Base-by-base conservation (phyloP, 2,329 filamentous ascomycete genomes). In the Plectosphaerella sp. region DNA sequence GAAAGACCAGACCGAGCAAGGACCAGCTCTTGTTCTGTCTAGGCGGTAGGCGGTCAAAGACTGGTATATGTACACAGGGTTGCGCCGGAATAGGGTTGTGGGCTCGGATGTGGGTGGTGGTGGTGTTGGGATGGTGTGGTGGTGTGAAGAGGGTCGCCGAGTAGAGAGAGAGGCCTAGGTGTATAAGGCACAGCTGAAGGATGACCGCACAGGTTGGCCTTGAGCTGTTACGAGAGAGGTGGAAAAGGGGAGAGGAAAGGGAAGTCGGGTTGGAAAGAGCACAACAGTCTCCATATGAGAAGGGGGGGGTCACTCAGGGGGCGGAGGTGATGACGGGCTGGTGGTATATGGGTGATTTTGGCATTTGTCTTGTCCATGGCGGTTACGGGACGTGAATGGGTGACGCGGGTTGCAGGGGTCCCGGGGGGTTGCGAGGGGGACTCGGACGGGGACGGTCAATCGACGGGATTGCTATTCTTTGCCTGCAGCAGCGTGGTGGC, bases 71-170 rank as follows among this genome's bases (percentile, higher is more conserved):
- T 43, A 43, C 16, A 11, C 28, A 20, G 41, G 41, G n/a, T 20
- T 20, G 41, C 41, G 41, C 41, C 41, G 18, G 18, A 33, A 33
- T 33, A 33, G 28, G 28, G 28, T 33, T 33, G 28, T 12, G 28
- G 11, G 57, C 57, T 58, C 43, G 54, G 47, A 43, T 52, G 43
- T 43, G 52, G 52, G 46, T 47, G 11, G 52, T 50, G 18, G 45
- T 54, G 49, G 52, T 56, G 53, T 48, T 55, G 52, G 53, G 48
- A 46, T 51, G 53, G 53, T 51, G 53, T 48, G 48, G 47, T 50
- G 45, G 46, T 51, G 41, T 33, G 48, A 35, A 52, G 47, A 56
- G 49, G 54, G 52, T 54, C 52, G 50, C 49, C 49, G 52, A 49
- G 43, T 52, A 56, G 49, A 48, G 18, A 18, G 48, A 48, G 18